Conservation (phyloP, 2,329 filamentous ascomycete genomes). For the Colletotrichum acutatum region DNA sequence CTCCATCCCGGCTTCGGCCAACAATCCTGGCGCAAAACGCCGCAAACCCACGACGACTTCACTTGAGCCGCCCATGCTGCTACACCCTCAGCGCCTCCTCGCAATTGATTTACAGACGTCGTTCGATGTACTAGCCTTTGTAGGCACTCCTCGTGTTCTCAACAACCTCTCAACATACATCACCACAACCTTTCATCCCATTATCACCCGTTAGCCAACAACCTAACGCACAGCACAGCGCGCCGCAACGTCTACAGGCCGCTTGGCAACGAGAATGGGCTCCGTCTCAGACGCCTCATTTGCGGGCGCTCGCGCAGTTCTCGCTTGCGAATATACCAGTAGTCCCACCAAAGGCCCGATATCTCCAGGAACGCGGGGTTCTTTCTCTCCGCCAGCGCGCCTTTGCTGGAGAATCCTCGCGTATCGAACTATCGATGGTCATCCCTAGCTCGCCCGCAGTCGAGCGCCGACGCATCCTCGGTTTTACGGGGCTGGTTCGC, state of each 20-base stretch:
- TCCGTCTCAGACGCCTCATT: background rate
- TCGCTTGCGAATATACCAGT: background rate
- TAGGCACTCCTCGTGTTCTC: background rate
- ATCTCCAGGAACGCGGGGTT: slow-evolving; percentile 12
- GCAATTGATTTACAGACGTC: no score
- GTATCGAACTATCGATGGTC: background rate
- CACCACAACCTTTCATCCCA: background rate
- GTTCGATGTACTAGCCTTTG: background rate
- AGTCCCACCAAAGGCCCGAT: slow-evolving; percentile 24
- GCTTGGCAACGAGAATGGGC: background rate
- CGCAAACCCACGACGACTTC: slow-evolving; percentile 4
- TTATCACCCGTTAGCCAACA: background rate
- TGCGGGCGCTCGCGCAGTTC: background rate
- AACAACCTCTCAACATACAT: background rate
- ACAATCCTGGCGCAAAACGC: background rate
- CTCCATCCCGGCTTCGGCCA: background rate
- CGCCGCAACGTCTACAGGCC: background rate
- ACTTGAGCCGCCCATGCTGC: background rate
- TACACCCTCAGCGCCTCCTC: background rate
- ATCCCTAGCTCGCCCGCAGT: background rate
- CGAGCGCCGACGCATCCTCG: background rate
- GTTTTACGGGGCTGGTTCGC: background rate
- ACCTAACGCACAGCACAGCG: background rate
- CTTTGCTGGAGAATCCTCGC: background rate
- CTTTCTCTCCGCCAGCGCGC: background rate